A percentile compares a stretch with the other conserved stretches of the same genome.
These are phyloP conservation scores for Solanum peruvianum DNA, from an alignment of 257 asterid species.

Conservation along the genomic window DNA sequence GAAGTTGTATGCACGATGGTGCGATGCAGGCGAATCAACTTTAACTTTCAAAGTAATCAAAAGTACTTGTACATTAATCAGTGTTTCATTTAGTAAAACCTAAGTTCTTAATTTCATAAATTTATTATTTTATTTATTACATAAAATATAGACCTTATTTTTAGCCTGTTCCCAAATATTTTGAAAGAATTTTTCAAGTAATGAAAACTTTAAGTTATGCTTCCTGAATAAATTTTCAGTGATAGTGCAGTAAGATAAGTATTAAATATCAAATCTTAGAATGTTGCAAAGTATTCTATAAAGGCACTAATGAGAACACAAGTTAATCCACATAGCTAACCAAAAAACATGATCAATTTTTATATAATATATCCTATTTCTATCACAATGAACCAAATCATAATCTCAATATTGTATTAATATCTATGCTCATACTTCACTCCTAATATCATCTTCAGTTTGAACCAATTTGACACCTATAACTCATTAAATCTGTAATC, in stretches of 20 bases:
- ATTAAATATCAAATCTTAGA: neutral
- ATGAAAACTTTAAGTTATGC: neutral
- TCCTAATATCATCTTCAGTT: neutral
- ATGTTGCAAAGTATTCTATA: neutral
- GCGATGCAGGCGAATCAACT: neutral
- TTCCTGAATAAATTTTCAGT: neutral
- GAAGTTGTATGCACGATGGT: neutral
- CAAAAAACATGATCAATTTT: neutral
- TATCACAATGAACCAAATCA: neutral
- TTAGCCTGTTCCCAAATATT: neutral
- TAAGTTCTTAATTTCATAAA: neutral
- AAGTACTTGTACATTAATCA: neutral
- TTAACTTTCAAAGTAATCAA: neutral
- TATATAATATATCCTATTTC: neutral
- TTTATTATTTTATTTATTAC: neutral
- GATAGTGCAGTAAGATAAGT: neutral
- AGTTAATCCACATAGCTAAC: neutral
- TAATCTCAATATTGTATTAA: neutral
- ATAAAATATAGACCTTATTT: neutral
- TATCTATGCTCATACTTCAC: neutral
- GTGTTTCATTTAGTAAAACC: neutral
- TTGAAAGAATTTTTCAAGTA: neutral
- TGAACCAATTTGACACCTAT: neutral
- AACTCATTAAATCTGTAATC: neutral
- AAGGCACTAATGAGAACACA: neutral